Evolutionary conservation across 2,329 filamentous ascomycete genomes (phyloP).

Genomic region (Chaetomium strumarium): DNA sequence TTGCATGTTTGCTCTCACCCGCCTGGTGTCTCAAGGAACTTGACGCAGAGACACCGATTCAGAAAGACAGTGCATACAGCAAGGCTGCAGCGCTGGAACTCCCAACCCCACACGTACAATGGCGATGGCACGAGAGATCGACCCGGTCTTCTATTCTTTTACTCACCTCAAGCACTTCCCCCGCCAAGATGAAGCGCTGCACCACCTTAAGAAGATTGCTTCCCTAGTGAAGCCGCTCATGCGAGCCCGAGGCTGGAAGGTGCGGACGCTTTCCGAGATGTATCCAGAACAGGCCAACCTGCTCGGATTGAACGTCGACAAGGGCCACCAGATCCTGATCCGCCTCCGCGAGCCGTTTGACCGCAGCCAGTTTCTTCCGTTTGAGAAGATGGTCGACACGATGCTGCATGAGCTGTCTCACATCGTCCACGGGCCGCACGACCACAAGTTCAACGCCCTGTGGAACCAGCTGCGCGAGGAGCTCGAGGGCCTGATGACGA

Average conservation of each 20-base stretch:
- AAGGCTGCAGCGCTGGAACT: constrained; percentile 8
- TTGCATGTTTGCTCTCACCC: background rate
- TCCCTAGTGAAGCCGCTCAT: constrained; percentile 93
- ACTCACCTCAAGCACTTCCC: constrained; percentile 44
- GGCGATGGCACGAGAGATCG: constrained; percentile 36
- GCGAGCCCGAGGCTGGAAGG: constrained; percentile 76
- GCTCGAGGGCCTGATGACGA: constrained; percentile 65
- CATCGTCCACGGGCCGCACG: constrained; percentile 76
- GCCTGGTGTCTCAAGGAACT: background rate
- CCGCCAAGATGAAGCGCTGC: constrained; percentile 45
- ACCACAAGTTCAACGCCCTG: constrained; percentile 73
- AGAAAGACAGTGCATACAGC: background rate
- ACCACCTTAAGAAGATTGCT: constrained; percentile 70
- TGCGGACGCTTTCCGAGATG: constrained; percentile 77
- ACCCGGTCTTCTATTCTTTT: constrained; percentile 43
- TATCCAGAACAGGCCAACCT: constrained; percentile 69
- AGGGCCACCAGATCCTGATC: constrained; percentile 72
- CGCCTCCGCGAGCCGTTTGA: constrained; percentile 73
- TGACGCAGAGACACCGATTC: background rate
- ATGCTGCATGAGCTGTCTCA: constrained; percentile 94
- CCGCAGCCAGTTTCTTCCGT: constrained; percentile 67
- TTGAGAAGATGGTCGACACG: constrained; percentile 79
- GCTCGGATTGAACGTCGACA: constrained; percentile 73
- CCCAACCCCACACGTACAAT: background rate
- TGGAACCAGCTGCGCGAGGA: constrained; percentile 90